These are phyloP conservation scores for Halophytophthora batemanensis DNA, from an alignment of 352 stramenopile genomes.

Conservation along the genomic window DNA sequence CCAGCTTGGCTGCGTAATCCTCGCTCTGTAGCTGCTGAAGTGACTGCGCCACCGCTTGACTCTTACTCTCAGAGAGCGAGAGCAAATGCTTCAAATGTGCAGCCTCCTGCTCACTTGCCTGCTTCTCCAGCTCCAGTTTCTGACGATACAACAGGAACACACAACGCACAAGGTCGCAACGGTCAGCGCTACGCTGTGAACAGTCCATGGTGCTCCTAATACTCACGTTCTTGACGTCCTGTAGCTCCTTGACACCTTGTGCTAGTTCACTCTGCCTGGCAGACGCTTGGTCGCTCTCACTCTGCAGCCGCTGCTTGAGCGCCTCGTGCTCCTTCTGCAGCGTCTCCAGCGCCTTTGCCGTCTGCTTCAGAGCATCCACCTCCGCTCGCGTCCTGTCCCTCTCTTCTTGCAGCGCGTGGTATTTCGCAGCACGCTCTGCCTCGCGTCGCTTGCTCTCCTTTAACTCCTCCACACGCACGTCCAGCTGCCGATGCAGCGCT, in stretches of 20 bases:
- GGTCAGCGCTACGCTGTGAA: constrained; percentile 3
- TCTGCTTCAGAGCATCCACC: constrained; percentile 29
- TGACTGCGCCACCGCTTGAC: constrained; percentile 31
- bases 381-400: constrained; percentile 32
- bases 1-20: constrained; percentile 47
- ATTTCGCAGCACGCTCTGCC: constrained; percentile 17
- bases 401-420: constrained; percentile 29
- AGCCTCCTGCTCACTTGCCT: constrained; percentile 49
- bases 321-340: constrained; percentile 40
- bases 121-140: constrained; percentile 49
- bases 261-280: constrained; percentile 10
- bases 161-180: constrained; percentile 2
- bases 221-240: constrained; percentile 30
- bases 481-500: constrained; percentile 37
- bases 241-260: constrained; percentile 31
- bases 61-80: constrained; percentile 42
- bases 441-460: constrained; percentile 36
- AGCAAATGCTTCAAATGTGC: constrained; percentile 56
- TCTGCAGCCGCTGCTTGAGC: constrained; percentile 29
- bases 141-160: constrained; percentile 12
- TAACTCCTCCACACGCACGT: constrained; percentile 39
- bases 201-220: neutral
- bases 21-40: constrained; percentile 42
- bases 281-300: constrained; percentile 24
- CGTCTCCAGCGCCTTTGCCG: constrained; percentile 26